Percentiles rank a stretch among this genome's conserved stretches.
Evolutionary conservation across 306 rosid species (phyloP).

Genomic region (Crotalaria pallida): DNA sequence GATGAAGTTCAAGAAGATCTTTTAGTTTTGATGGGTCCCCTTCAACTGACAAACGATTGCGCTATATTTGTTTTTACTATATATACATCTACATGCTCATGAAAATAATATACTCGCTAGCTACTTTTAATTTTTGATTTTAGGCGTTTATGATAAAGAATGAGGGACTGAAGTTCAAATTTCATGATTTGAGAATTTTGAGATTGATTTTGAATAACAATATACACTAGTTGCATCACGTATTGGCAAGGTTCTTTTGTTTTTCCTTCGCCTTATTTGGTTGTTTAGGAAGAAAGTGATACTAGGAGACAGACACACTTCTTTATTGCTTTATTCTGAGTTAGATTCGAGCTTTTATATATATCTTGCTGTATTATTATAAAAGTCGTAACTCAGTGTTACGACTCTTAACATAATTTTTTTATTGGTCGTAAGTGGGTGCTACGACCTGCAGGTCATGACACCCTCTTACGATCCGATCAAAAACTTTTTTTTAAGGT

Average conservation of each 20-base stretch:
- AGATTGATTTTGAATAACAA: constrained; percentile 26
- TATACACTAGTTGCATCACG: constrained; percentile 5
- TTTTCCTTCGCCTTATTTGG: not conserved
- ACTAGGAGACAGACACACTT: constrained; percentile 34
- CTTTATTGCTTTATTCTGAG: constrained; percentile 69
- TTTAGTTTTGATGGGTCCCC: constrained; percentile 40
- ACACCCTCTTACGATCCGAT: no score
- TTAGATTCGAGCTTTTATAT: constrained; percentile 65
- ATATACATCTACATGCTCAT: not conserved
- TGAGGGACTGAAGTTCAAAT: constrained; percentile 35
- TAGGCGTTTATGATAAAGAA: constrained; percentile 8
- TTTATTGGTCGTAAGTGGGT: no score
- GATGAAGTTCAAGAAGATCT: constrained; percentile 38
- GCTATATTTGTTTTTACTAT: not conserved
- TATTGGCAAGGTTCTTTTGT: constrained; percentile 19
- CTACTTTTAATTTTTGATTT: constrained; percentile 17
- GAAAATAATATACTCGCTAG: not conserved
- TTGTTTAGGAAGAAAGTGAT: constrained; percentile 15
- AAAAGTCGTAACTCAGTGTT: no score
- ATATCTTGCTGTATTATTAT: constrained; percentile 25
- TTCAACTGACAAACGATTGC: not conserved
- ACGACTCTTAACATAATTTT: no score
- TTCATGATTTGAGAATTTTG: constrained; percentile 12
- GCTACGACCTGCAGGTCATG: no score
- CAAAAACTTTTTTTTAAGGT: no score